A percentile compares a stretch with the other conserved stretches of the same genome.
Conservation (phyloP, 2,329 filamentous ascomycete species). For the Xylaria hypoxylon region DNA sequence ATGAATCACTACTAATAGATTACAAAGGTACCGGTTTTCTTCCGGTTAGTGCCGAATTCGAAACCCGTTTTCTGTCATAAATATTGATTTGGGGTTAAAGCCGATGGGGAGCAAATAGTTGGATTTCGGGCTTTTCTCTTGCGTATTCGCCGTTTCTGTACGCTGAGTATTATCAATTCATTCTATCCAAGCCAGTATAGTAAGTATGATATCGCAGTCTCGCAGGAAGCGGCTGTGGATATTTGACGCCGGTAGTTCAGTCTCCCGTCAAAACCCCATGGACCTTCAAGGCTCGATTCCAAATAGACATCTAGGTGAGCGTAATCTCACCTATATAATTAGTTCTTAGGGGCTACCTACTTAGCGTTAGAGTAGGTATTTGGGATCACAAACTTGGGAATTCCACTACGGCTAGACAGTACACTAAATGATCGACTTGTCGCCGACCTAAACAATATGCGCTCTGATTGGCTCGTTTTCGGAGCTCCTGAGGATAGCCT, state of each 20-base stretch:
- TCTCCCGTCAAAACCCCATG: slow-evolving; percentile 12
- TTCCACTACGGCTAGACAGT: neutral
- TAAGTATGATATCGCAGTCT: slow-evolving; percentile 6
- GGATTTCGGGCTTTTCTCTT: slow-evolving; percentile 19
- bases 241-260: slow-evolving; percentile 34
- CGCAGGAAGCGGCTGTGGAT: slow-evolving; percentile 23
- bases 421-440: neutral
- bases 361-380: neutral
- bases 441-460: slow-evolving; percentile 3
- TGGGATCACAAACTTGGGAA: neutral
- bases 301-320: slow-evolving; percentile 18
- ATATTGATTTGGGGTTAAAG: neutral
- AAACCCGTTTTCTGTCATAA: slow-evolving; percentile 12
- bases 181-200: neutral
- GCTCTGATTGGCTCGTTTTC: neutral
- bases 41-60: neutral
- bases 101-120: neutral
- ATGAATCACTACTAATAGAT: neutral
- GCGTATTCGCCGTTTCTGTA: slow-evolving; percentile 20
- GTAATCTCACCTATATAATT: neutral
- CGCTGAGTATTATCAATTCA: neutral
- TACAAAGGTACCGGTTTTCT: neutral
- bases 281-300: slow-evolving; percentile 21
- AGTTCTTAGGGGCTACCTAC: neutral
- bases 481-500: neutral